Conservation (phyloP, 2,329 filamentous ascomycete genomes). For the Gliomastix tumulicola region DNA sequence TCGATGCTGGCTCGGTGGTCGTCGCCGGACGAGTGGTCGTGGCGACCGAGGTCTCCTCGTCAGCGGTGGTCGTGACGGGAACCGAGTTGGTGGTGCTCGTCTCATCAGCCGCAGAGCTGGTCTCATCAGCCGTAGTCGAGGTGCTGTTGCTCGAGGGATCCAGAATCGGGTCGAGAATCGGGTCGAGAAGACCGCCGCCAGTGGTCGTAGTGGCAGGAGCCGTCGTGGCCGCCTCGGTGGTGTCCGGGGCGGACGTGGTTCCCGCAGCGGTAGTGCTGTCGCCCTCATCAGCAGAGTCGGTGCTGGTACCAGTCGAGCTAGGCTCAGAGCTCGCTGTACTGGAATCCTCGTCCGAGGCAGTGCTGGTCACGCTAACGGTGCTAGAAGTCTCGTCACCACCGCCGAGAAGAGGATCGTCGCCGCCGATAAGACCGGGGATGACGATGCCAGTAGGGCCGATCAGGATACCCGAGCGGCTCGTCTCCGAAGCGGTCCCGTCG, state of each 20-base stretch:
- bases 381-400: not conserved
- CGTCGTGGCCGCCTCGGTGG: not conserved
- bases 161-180: no score
- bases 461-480: conserved; percentile 11
- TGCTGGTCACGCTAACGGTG: not conserved
- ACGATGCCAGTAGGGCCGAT: conserved; percentile 19
- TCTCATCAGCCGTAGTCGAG: not conserved
- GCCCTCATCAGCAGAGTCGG: no score
- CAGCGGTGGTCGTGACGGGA: not conserved
- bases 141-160: no score
- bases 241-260: not conserved
- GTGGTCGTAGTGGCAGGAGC: not conserved
- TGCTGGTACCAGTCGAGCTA: not conserved
- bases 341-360: not conserved
- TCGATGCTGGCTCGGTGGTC: not conserved
- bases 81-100: no score
- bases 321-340: not conserved
- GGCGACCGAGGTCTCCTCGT: not conserved
- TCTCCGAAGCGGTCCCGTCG: no score
- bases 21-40: conserved; percentile 1
- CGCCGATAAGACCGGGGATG: conserved; percentile 5
- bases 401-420: conserved; percentile 1
- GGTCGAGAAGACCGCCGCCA: not conserved
- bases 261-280: no score
- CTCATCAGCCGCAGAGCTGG: not conserved